Evolutionary conservation across 208 protist species (phyloP), one percentile per base, ranked within the genome.

Genomic region (Crithidia fasciculata): DNA sequence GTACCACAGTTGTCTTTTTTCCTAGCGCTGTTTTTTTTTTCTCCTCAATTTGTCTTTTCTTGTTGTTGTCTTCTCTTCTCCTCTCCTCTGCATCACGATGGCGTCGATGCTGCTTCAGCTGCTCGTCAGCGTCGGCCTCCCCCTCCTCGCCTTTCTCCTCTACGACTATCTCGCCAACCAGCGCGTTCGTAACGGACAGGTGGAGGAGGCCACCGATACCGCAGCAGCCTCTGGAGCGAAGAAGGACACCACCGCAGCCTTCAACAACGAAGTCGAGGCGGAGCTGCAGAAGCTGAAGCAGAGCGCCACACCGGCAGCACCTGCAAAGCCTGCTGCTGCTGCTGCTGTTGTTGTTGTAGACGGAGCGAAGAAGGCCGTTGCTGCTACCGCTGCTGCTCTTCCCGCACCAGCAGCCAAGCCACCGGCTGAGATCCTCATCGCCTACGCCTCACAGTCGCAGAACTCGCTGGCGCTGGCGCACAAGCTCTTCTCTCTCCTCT

Each of bases 371-470:
- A 59, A 69, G 52, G 47, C 4, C 52, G 16, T 28, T 28, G 28
- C 28, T 28, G 1, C 28, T 28, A 1, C 28, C 1, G 28, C 28
- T 28, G 28, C 28, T 28, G 28, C 28, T 28, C 28, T 1, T n/a
- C 6, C 37, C 3, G 18, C 28, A 61, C 19, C 8, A 45, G 47
- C 13, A 8, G 8, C 2, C 36, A 66, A 52, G 40, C 16, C 57
- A 2, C 44, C 69, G 5, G 45, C 78, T 7, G 84, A 82, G 13
- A 88, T 94, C 39, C 60, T 91, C 4, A 85, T 94, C 40, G 86
- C 86, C 15, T 94, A 94, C 75, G 89, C 89, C 19, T 89, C 84
- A 5, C 74, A 92, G 56, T 81, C 80, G 10, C 81, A 88, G 58
- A 92, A 80, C 37, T 83, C 84, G 8, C 81, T 83, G n/a, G 76